Percentiles rank a stretch among this genome's conserved stretches.
phyloP scores from a whole-genome alignment of 148 eudicot genomes.

The Oxyria digyna region DNA sequence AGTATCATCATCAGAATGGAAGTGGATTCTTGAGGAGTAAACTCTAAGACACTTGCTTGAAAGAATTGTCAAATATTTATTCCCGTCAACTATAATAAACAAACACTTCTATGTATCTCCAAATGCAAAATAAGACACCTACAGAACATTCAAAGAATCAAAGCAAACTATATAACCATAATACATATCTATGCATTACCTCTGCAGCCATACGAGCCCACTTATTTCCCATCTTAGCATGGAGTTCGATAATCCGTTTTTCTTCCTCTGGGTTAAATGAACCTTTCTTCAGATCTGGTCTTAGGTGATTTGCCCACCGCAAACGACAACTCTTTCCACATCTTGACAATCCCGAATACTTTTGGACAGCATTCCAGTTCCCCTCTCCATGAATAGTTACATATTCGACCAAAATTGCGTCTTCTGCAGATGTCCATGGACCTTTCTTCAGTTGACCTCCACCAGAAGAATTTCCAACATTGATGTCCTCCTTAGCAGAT shows the following conservation, averaged over 20 bases:
- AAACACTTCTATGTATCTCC: background rate
- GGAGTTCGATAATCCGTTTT: slow-evolving; percentile 63
- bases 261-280: slow-evolving; percentile 78
- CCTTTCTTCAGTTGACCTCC: slow-evolving; percentile 61
- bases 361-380: slow-evolving; percentile 93
- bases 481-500: slow-evolving; percentile 37
- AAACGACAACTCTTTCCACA: slow-evolving; percentile 97
- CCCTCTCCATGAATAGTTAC: slow-evolving; percentile 86
- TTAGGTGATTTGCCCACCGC: slow-evolving; percentile 97
- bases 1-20: background rate
- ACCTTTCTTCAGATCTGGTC: slow-evolving; percentile 86
- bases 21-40: background rate
- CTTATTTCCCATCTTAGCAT: slow-evolving; percentile 91
- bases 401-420: slow-evolving; percentile 73
- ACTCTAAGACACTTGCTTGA: background rate
- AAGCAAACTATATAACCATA: background rate
- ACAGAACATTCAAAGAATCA: background rate
- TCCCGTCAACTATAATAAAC: background rate
- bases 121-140: background rate
- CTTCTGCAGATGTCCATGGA: slow-evolving; percentile 93
- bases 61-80: background rate
- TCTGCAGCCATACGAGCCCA: slow-evolving; percentile 98
- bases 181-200: slow-evolving; percentile 20
- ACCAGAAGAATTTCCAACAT: slow-evolving; percentile 33
- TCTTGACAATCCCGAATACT: slow-evolving; percentile 70